Evolutionary conservation across 176 grass and related monocot species (phyloP).

Genomic region (Ensete glaucum): DNA sequence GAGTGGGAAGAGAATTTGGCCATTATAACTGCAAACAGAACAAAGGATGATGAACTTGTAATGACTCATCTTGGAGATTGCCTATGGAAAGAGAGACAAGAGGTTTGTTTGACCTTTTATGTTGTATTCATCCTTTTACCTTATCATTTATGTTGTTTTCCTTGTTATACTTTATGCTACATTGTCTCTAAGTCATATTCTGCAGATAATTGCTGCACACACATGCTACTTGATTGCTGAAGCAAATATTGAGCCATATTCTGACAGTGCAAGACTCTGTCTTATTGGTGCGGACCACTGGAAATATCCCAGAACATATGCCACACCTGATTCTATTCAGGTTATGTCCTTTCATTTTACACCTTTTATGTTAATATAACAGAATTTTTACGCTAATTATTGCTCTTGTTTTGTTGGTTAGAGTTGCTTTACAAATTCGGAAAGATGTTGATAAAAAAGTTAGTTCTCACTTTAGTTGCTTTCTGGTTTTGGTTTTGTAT

Average conservation of each 20-base stretch:
- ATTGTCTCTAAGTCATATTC: not conserved
- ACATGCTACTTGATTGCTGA: constrained; percentile 95
- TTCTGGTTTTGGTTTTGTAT: no score
- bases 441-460: no score
- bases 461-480: no score
- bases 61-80: constrained; percentile 96
- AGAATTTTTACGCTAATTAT: not conserved
- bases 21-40: constrained; percentile 93
- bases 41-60: constrained; percentile 83
- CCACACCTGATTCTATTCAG: constrained; percentile 86
- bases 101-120: constrained; percentile 33
- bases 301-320: constrained; percentile 90
- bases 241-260: constrained; percentile 74
- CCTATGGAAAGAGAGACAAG: constrained; percentile 95
- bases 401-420: not conserved
- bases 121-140: constrained; percentile 21
- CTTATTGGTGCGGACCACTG: constrained; percentile 87
- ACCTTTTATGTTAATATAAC: not conserved
- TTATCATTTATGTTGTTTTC: constrained; percentile 16
- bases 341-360: constrained; percentile 16
- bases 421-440: no score
- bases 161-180: not conserved
- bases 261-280: constrained; percentile 83
- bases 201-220: constrained; percentile 85
- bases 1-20: constrained; percentile 97